phyloP scores from a whole-genome alignment of 768 basidiomycete genomes.

The Russula emetica region DNA sequence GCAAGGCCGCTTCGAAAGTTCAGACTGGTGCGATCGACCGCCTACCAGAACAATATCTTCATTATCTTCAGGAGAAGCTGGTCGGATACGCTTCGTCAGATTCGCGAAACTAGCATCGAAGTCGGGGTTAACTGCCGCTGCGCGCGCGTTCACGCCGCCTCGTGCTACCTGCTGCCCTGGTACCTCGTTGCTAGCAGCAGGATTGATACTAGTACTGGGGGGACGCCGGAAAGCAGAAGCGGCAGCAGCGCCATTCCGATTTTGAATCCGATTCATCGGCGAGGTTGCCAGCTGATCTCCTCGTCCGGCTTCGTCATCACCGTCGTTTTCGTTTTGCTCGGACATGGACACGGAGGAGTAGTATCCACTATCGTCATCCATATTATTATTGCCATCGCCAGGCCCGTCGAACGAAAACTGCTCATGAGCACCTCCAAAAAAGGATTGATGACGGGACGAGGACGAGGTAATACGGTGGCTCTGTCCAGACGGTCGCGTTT shows the following conservation, averaged over 20 bases:
- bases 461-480: background rate
- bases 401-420: conserved; percentile 8
- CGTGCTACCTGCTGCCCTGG: background rate
- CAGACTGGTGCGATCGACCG: background rate
- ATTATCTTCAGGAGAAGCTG: background rate
- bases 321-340: conserved; percentile 9
- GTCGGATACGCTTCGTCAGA: conserved; percentile 13
- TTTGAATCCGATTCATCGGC: background rate
- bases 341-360: conserved; percentile 15
- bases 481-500: background rate
- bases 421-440: background rate
- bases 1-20: conserved; percentile 8
- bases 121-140: background rate
- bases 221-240: background rate
- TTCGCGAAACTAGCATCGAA: conserved; percentile 1
- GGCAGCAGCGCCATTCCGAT: background rate
- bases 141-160: background rate
- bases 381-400: background rate
- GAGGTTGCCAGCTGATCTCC: background rate
- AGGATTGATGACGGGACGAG: background rate
- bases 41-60: background rate
- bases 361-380: conserved; percentile 25
- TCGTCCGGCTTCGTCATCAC: background rate
- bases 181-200: background rate
- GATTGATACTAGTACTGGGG: background rate